Evolutionary conservation across 2,329 filamentous ascomycete genomes (phyloP).

Genomic region (Trichoderma koningiopsis): DNA sequence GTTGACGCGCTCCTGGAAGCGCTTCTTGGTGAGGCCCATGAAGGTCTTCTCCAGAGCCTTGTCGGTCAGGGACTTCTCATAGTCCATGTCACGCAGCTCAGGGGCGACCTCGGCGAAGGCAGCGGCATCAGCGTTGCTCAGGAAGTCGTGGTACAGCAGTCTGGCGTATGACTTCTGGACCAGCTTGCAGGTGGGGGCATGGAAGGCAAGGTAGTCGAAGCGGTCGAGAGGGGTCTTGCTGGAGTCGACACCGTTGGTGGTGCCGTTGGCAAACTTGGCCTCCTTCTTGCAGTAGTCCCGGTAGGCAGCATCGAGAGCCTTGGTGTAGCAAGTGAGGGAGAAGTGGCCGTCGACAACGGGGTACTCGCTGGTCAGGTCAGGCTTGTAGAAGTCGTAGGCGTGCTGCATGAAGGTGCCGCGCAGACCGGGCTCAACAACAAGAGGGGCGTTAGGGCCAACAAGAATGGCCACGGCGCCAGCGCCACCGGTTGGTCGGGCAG

Average conservation of each 20-base stretch:
- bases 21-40: slow-evolving; percentile 81
- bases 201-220: slow-evolving; percentile 83
- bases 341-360: slow-evolving; percentile 83
- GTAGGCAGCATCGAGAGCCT: slow-evolving; percentile 80
- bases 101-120: slow-evolving; percentile 74
- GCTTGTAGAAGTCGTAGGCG: slow-evolving; percentile 90
- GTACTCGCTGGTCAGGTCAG: slow-evolving; percentile 84
- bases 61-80: slow-evolving; percentile 76
- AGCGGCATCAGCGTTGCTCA: slow-evolving; percentile 66
- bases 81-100: slow-evolving; percentile 77
- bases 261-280: slow-evolving; percentile 58
- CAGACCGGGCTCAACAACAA: slow-evolving; percentile 76
- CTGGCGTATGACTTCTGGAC: slow-evolving; percentile 84
- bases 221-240: slow-evolving; percentile 70
- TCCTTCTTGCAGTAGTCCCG: slow-evolving; percentile 78
- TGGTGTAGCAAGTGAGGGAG: slow-evolving; percentile 79
- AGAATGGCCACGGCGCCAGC: slow-evolving; percentile 78
- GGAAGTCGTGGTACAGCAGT: slow-evolving; percentile 83
- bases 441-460: slow-evolving; percentile 74
- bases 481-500: slow-evolving; percentile 78
- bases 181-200: slow-evolving; percentile 84
- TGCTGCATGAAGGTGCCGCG: slow-evolving; percentile 81
- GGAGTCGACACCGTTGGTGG: slow-evolving; percentile 49
- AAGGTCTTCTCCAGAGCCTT: slow-evolving; percentile 86
- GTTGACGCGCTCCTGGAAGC: slow-evolving; percentile 75